Percentiles rank a stretch among this genome's conserved stretches.
These are phyloP conservation scores for Aurantiochytrium sp. DNA, from an alignment of 108 stramenopile species.

Conservation along the genomic window DNA sequence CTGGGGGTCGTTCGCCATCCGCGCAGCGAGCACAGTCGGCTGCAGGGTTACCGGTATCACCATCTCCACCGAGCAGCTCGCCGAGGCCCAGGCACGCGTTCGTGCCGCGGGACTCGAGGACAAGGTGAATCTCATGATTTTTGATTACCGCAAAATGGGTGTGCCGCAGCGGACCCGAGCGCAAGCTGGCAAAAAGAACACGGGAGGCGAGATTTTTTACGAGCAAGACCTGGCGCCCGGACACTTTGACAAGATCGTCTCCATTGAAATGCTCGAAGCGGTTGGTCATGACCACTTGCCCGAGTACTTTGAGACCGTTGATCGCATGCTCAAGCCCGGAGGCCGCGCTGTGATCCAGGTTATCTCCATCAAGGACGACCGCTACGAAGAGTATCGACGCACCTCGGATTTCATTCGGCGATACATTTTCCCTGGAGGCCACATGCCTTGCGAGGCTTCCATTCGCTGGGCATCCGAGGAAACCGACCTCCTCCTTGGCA, in stretches of 20 bases:
- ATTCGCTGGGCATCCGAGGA: constrained; percentile 68
- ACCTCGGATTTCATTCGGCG: constrained; percentile 92
- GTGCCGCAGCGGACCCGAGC: background rate
- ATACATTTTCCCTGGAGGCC: constrained; percentile 86
- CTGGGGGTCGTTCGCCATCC: constrained; percentile 86
- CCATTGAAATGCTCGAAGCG: constrained; percentile 96
- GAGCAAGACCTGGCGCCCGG: constrained; percentile 31
- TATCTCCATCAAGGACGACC: constrained; percentile 86
- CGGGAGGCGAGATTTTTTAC: constrained; percentile 10
- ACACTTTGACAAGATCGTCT: constrained; percentile 78
- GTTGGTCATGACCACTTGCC: constrained; percentile 82
- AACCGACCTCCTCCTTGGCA: constrained; percentile 67
- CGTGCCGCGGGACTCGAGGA: constrained; percentile 63
- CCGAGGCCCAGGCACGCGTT: constrained; percentile 73
- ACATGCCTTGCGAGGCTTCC: constrained; percentile 76
- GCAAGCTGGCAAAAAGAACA: background rate
- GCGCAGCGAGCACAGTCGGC: constrained; percentile 76
- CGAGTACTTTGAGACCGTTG: constrained; percentile 78
- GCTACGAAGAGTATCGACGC: constrained; percentile 71
- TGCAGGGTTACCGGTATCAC: constrained; percentile 86
- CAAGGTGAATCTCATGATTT: constrained; percentile 42
- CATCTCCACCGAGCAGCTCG: constrained; percentile 82
- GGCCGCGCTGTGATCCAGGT: constrained; percentile 90
- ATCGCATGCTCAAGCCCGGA: constrained; percentile 67
- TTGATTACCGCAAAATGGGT: background rate